Percentiles rank a stretch among this genome's conserved stretches.
phyloP scores from a whole-genome alignment of 768 basidiomycete species.

The Scleroderma bovista region DNA sequence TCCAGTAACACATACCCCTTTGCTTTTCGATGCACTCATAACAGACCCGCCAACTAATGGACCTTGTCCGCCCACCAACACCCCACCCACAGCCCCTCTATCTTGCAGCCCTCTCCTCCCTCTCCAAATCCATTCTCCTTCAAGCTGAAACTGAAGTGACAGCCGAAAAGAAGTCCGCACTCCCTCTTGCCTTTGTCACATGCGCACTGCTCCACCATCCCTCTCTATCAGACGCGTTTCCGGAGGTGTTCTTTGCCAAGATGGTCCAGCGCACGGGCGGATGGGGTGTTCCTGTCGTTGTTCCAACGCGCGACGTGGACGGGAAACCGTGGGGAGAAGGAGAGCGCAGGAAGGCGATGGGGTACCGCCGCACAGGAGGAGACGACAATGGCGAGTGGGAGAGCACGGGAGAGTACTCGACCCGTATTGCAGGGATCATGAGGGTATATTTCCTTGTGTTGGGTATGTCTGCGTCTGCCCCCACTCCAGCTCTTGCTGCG shows the following conservation, averaged over 20 bases:
- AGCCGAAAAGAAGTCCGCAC: constrained; percentile 80
- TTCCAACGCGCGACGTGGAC: constrained; percentile 50
- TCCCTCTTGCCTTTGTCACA: constrained; percentile 70
- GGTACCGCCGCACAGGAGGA: constrained; percentile 41
- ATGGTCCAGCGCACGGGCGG: constrained; percentile 84
- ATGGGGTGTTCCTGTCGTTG: constrained; percentile 71
- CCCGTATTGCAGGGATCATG: constrained; percentile 72
- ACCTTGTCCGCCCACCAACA: constrained; percentile 32
- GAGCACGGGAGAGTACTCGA: constrained; percentile 51
- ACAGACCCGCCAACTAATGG: constrained; percentile 38
- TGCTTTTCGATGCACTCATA: constrained; percentile 5
- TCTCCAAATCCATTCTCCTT: constrained; percentile 83
- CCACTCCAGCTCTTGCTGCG: constrained; percentile 32
- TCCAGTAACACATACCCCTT: too few relatives aligned
- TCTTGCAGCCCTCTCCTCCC: constrained; percentile 75
- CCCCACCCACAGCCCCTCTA: constrained; percentile 44
- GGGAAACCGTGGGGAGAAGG: constrained; percentile 40
- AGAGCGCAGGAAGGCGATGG: constrained; percentile 46
- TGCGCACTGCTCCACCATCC: background rate
- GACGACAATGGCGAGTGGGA: constrained; percentile 41
- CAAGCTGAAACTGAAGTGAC: constrained; percentile 96
- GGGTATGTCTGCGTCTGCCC: constrained; percentile 31
- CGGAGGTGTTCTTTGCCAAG: constrained; percentile 75
- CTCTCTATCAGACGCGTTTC: constrained; percentile 44
- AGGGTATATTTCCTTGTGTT: constrained; percentile 83